Base-by-base conservation (phyloP, 257 asterid species). In the Nicotiana sylvestris region DNA sequence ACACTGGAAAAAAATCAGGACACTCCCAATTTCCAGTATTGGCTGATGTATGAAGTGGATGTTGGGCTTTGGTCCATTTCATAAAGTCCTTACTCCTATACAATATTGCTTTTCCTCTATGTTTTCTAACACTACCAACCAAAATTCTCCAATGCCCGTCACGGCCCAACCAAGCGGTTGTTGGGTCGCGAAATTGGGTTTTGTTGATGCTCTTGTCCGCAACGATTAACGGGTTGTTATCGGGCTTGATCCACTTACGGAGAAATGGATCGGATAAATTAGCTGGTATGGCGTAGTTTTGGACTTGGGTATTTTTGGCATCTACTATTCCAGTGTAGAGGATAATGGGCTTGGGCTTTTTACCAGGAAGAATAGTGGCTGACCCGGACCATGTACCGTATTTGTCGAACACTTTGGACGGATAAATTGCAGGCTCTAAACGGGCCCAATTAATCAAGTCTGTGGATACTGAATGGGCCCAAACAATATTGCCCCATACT, bases 341-440 rank as follows among this genome's bases (percentile, higher is more conserved):
- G 6, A 86, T 83, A 4, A 86, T 37, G 32, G 83, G 85, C 30
- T 85, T 85, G 64, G 76, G 81, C 60, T 9, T 25, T 33, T 69
- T 64, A 0, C 84, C 84, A 0, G 85, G 84, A 17, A 86, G 86
- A 65, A 80, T 64, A 3, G 86, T 83, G 33, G 84, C 66, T 2
- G 88, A 86, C 30, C 88, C 88, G 1, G 84, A 79, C 84, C 88
- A 85, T 6, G 79, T 58, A 12, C 84, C 88, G 33, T 70, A 74
- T 2, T 33, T 65, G 7, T 85, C 88, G n/a, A 65, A 85, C 13
- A 61, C 27, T 30, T 65, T 67, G 11, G 83, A 57, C 2, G 86
- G 84, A 60, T 64, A 57, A 18, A 85, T 66, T 27, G 86, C 86
- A 0, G 29, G 79, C 39, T 83, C 82, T 43, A 85, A 17, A 9